Evolutionary conservation across 352 stramenopile genomes (phyloP), one percentile per base, ranked within the genome.

Genomic region (Globisporangium radiosum): DNA sequence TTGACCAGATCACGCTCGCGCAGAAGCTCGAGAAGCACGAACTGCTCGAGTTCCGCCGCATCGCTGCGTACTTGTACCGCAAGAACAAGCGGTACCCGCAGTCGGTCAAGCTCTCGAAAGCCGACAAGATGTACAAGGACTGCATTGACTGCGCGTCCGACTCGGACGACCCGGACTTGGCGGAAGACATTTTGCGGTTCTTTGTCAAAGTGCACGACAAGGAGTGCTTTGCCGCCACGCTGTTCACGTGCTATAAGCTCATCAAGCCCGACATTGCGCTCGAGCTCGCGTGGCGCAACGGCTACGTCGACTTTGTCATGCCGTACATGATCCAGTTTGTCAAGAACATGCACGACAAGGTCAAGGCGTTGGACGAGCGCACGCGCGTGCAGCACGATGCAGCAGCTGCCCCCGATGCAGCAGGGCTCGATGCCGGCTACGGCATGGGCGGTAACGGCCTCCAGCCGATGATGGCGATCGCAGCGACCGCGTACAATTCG

Each of bases 51-150:
- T 99, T 99, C 85, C 94, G 97, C 72, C 96, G 97, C 67, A 99
- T 99, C 68, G 97, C 98, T 39, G 97, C 97, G 15, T 99, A 99
- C 73, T 73, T 99, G 61, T 99, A 99, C 87, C 94, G 97, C 69
- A 98, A 97, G 82, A 99, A 99, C 85, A 98, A 99, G 81, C 96
- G 97, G 59, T 99, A 96, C 77, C 77, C 88, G 61, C 95, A 99
- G 75, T 97, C 92, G 43, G 96, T 99, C 63, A 96, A 98, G 61
- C 81, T 99, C 59, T 99, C 95, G 19, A 99, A 99, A 91, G 94
- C 93, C 43, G 97, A 99, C 84, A 98, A 98, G 68, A 99, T 99
- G 97, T 99, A 98, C 93, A 99, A 99, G 83, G 97, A 99, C 64
- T 98, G 96, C 70, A 99, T 99, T 65, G 97, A 99, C 68, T 99